phyloP scores from a whole-genome alignment of 208 protist species.

The Ichthyophonus hoferi region DNA sequence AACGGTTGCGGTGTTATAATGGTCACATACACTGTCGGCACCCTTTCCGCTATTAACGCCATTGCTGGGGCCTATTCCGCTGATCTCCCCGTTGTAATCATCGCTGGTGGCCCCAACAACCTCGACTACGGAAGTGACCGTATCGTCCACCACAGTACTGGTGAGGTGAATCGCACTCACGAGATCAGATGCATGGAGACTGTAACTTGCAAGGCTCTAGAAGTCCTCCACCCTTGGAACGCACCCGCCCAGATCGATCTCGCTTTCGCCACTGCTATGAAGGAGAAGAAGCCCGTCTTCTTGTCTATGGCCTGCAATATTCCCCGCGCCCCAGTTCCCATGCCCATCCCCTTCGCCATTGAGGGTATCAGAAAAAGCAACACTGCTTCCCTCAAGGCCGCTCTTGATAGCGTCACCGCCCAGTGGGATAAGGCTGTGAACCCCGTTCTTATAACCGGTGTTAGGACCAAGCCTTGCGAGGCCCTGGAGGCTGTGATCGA shows the following conservation, averaged over 20 bases:
- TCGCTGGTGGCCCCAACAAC: not conserved
- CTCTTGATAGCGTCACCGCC: not conserved
- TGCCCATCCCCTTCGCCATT: not conserved
- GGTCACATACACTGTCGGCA: not conserved
- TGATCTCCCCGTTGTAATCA: not conserved
- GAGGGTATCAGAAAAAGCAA: not conserved
- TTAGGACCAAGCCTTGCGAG: not conserved
- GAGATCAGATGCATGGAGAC: not conserved
- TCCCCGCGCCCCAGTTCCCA: not conserved
- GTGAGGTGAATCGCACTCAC: not conserved
- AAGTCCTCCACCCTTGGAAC: not conserved
- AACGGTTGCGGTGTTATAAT: not conserved
- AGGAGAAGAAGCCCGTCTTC: not conserved
- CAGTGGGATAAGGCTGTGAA: not conserved
- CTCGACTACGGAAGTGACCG: not conserved
- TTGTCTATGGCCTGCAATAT: not conserved
- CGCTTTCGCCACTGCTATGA: not conserved
- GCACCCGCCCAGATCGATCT: not conserved
- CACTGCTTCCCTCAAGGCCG: not conserved
- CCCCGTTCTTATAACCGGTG: not conserved
- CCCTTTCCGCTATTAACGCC: not conserved
- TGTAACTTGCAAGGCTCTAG: not conserved
- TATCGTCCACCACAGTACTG: conserved; percentile 6
- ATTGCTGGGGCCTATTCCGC: conserved; percentile 4
- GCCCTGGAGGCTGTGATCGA: not conserved